Evolutionary conservation across 2,329 filamentous ascomycete species (phyloP), one percentile per base, ranked within the genome.

Genomic region (Metarhizium humberi): DNA sequence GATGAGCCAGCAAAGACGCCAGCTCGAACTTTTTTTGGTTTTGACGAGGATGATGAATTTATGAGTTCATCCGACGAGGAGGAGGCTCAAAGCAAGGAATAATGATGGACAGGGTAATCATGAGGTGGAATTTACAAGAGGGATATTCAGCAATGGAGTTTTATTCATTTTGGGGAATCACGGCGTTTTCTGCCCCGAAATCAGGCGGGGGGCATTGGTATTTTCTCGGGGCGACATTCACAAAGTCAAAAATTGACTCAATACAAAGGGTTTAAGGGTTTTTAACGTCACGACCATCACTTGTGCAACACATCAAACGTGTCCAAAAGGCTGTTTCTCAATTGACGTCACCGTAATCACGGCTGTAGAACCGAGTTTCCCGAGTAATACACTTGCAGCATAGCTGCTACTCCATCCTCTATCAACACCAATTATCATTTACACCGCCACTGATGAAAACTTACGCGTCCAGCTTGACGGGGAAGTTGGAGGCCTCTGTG

Each of bases 41-140:
- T 91, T 71, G 88, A 91, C 58, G 87, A 92, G 38, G 86, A 89
- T 54, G 87, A 91, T 50, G 85, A 88, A 63, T 87, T 86, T 59
- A 83, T 86, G 80, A 87, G 83, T 62, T 84, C 80, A 10, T 80
- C 81, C 52, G 80, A 85, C n/a, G 83, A 85, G 38, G 78, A 85
- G 38, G 78, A 80, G 13, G 72, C 74, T 32, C 42, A 36, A 13
- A 29, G 14, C 25, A 48, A 48, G 20, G 14, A 30, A 29, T 48
- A 30, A 48, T 13, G 25, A 29, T 7, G 18, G 7, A 20, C 10
- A 45, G 6, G 18, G 18, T 20, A 13, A 25, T 25, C 16, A 45
- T 20, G 25, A 30, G 11, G 13, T 48, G 45, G 10, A 30, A 30
- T 48, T 6, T 2, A 25, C 25, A n/a, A 46, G 3, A 30, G 11